Evolutionary conservation across 2,329 filamentous ascomycete genomes (phyloP).

Genomic region (Talaromyces sp.): DNA sequence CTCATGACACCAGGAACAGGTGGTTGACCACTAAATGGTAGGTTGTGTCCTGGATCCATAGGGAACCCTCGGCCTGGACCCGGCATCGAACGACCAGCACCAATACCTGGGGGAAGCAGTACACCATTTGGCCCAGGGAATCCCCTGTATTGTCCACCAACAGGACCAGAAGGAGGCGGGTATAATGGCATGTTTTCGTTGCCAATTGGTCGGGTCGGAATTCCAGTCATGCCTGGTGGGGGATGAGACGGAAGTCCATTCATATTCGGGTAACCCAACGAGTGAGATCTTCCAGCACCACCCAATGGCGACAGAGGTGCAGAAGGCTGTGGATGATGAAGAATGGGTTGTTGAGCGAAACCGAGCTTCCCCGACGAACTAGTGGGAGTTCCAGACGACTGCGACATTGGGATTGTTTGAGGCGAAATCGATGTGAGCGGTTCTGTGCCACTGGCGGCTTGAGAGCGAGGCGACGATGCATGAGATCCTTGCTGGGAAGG

Average conservation of each 20-base stretch:
- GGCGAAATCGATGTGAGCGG: slow-evolving; percentile 62
- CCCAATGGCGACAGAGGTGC: slow-evolving; percentile 62
- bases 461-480: slow-evolving; percentile 59
- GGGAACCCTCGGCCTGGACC: slow-evolving; percentile 52
- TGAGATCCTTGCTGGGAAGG: slow-evolving; percentile 73
- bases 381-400: slow-evolving; percentile 61
- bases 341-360: slow-evolving; percentile 47
- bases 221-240: slow-evolving; percentile 50
- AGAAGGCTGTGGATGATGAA: slow-evolving; percentile 56
- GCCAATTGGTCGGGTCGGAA: slow-evolving; percentile 50
- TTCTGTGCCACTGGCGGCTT: slow-evolving; percentile 40
- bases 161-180: slow-evolving; percentile 47
- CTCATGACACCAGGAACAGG: slow-evolving; percentile 25
- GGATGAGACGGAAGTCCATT: slow-evolving; percentile 52
- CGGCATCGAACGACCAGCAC: slow-evolving; percentile 51
- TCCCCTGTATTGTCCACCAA: slow-evolving; percentile 53
- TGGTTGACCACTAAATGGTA: slow-evolving; percentile 39
- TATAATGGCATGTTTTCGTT: slow-evolving; percentile 52
- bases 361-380: slow-evolving; percentile 58
- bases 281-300: slow-evolving; percentile 56
- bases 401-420: slow-evolving; percentile 58
- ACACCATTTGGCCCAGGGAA: slow-evolving; percentile 49
- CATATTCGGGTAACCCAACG: slow-evolving; percentile 47
- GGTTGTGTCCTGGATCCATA: slow-evolving; percentile 20
- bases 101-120: slow-evolving; percentile 54